These are phyloP conservation scores for Lentinula aciculospora DNA, from an alignment of 768 basidiomycete genomes.

Conservation along the genomic window DNA sequence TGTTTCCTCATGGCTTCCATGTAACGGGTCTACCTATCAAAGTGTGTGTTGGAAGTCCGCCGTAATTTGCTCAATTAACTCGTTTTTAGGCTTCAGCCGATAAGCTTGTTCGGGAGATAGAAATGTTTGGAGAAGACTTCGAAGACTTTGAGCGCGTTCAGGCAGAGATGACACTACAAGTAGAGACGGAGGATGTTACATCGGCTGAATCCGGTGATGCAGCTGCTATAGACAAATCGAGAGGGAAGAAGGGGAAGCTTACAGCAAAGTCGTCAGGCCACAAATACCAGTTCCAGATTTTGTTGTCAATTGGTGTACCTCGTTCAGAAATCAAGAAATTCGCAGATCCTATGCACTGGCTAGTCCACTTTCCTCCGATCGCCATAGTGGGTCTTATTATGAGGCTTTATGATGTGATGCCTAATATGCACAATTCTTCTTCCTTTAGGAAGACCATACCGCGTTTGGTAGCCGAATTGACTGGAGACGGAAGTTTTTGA, in stretches of 20 bases:
- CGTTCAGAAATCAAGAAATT: constrained; percentile 91
- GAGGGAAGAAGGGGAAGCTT: constrained; percentile 95
- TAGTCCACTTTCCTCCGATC: constrained; percentile 93
- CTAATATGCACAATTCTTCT: background rate
- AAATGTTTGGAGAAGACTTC: constrained; percentile 90
- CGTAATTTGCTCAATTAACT: background rate
- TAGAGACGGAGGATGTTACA: constrained; percentile 39
- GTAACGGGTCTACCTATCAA: constrained; percentile 99
- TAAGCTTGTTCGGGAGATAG: constrained; percentile 96
- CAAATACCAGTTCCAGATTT: constrained; percentile 98
- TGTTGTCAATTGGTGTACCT: constrained; percentile 90
- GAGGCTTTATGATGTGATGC: background rate
- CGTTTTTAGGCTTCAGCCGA: constrained; percentile 79
- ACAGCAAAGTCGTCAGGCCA: constrained; percentile 89
- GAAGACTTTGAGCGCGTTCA: constrained; percentile 54
- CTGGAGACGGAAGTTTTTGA: constrained; percentile 93
- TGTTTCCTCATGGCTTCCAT: constrained; percentile 98
- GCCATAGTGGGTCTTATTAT: constrained; percentile 54
- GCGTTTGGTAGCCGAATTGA: constrained; percentile 93
- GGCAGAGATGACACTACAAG: constrained; percentile 34
- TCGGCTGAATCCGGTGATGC: constrained; percentile 35
- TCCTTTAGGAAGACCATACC: constrained; percentile 58
- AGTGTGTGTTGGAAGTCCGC: constrained; percentile 40
- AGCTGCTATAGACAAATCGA: constrained; percentile 46
- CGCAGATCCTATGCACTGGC: constrained; percentile 92